Base-by-base conservation (phyloP, 495 filamentous ascomycete genomes). In the Penicillium steckii region DNA sequence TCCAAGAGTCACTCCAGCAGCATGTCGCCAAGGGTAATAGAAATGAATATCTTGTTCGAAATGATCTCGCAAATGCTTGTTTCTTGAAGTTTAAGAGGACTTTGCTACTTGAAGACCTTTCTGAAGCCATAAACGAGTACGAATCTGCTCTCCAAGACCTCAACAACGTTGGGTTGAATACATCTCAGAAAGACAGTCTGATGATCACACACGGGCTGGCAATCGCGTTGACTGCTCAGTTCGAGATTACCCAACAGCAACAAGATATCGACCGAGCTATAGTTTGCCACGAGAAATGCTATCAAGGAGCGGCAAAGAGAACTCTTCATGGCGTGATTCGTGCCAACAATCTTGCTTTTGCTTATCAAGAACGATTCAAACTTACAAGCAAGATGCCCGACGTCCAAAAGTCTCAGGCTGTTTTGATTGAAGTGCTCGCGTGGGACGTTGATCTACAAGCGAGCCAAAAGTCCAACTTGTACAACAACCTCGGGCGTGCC, bases 231-330 rank as follows among this genome's bases (percentile, higher is more conserved):
- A 48, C 30, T 19, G 46, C 46, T 6, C 46, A 48, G 24, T 48
- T 48, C 12, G 46, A 48, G 30, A 30, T 48, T 17, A 48, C 46
- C 21, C 27, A 48, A 23, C 46, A 48, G 30, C 46, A 37, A 37
- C 27, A 37, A 37, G 46, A 48, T 19, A 48, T 48, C 24, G 46
- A 48, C 46, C 30, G 30, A n/a, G 46, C 46, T 15, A 48, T 48
- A 15, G n/a, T 12, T 12, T 35, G 46, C 19, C 38, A 48, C 22
- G 19, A 48, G 30, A 22, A 38, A 35, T 48, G 46, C 17, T 32
- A 23, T 33, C 46, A 48, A 22, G 46, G 46, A 1, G 46, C 46
- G 12, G 21, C 46, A 4, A 12, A 48, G 12, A 48, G 26, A 23
- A 23, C 46, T 17, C 29, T 35, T 4, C 46, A 37, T 18, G 19